These are phyloP conservation scores for Phellinidium pouzarii DNA, from an alignment of 1,284 basidiomycete species.

Conservation along the genomic window DNA sequence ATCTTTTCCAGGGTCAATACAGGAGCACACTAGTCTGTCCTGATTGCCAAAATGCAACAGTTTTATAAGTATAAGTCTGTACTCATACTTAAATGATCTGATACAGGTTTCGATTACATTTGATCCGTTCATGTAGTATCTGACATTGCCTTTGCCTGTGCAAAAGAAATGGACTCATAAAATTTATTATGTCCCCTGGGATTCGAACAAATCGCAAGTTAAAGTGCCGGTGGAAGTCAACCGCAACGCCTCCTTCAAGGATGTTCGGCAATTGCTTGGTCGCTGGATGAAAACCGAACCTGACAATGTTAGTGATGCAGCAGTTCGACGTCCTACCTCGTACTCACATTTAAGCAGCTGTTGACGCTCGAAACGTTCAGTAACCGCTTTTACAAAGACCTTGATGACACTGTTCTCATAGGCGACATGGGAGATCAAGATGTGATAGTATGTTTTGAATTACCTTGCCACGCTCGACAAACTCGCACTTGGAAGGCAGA, in stretches of 20 bases:
- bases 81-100: neutral
- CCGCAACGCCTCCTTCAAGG: slow-evolving; percentile 72
- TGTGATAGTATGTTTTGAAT: slow-evolving; percentile 68
- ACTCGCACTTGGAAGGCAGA: slow-evolving; percentile 48
- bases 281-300: slow-evolving; percentile 67
- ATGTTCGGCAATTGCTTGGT: slow-evolving; percentile 68
- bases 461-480: slow-evolving; percentile 67
- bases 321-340: slow-evolving; percentile 6
- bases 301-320: slow-evolving; percentile 48
- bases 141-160: slow-evolving; percentile 91
- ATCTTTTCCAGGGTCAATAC: slow-evolving; percentile 97
- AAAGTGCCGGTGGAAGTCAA: slow-evolving; percentile 72
- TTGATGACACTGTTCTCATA: slow-evolving; percentile 59
- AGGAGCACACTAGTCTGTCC: slow-evolving; percentile 93
- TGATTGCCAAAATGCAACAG: slow-evolving; percentile 90
- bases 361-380: slow-evolving; percentile 70
- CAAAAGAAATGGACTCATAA: slow-evolving; percentile 80
- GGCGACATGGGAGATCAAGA: slow-evolving; percentile 64
- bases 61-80: slow-evolving; percentile 35
- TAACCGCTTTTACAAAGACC: slow-evolving; percentile 72
- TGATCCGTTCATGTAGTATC: slow-evolving; percentile 99
- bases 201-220: slow-evolving; percentile 54
- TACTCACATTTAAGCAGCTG: slow-evolving; percentile 40
- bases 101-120: slow-evolving; percentile 93
- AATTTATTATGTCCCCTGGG: slow-evolving; percentile 77